These are phyloP conservation scores for Curvularia sp. DNA, from an alignment of 2,329 filamentous ascomycete genomes.

Conservation along the genomic window DNA sequence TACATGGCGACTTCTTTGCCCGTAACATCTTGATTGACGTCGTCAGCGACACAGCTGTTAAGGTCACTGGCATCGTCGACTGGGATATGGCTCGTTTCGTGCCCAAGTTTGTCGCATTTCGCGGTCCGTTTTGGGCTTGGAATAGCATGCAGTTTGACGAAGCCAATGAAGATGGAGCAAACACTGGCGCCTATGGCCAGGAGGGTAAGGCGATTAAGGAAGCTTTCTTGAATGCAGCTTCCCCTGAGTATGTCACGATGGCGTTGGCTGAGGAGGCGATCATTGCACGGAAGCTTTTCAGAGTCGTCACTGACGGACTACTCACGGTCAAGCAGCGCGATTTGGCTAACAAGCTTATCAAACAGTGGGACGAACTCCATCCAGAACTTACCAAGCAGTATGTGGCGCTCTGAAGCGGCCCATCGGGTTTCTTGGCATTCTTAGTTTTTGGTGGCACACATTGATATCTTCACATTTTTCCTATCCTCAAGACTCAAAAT, in stretches of 20 bases:
- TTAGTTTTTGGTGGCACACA: neutral
- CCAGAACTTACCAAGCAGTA: neutral
- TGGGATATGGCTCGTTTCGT: conserved; percentile 44
- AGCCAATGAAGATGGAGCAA: conserved; percentile 8
- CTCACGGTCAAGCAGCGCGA: neutral
- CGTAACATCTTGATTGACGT: conserved; percentile 40
- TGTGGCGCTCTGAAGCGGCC: neutral
- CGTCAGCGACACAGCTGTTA: neutral
- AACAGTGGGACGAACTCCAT: neutral
- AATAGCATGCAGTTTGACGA: neutral
- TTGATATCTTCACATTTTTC: too few species aligned
- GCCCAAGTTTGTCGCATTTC: conserved; percentile 32
- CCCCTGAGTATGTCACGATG: neutral
- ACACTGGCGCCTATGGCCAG: neutral
- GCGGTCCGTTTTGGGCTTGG: conserved; percentile 14
- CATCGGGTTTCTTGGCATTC: neutral
- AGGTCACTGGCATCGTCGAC: conserved; percentile 38
- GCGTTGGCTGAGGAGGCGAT: neutral
- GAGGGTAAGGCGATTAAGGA: neutral
- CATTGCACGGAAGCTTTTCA: conserved; percentile 8
- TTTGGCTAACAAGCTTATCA: neutral
- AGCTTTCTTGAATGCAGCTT: neutral
- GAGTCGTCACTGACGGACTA: neutral
- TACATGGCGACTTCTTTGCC: conserved; percentile 38
- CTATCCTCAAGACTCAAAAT: too few species aligned